Base-by-base conservation (phyloP, 176 grass and related monocot genomes). In the Musa schizocarpa region DNA sequence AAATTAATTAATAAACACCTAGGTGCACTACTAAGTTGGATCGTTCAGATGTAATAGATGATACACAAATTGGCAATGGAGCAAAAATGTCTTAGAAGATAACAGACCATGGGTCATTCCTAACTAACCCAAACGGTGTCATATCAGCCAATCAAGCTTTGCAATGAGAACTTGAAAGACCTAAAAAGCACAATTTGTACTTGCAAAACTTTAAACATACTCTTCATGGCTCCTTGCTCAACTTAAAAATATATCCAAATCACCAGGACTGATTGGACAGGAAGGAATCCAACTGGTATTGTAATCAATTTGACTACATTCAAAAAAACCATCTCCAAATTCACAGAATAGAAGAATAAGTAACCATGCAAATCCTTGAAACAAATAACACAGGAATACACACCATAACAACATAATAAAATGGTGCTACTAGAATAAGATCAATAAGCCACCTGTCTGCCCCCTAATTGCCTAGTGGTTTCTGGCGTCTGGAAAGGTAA, bases 391-490 rank as follows among this genome's bases (percentile, higher is more conserved):
- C 23, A 81, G 25, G 14, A 79, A 49, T 11, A 19, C 22, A 71
- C 76, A 70, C 53, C 11, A 63, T 67, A 54, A 9, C 25, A 71
- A 34, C 13, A 22, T 29, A 22, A 9, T 68, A 61, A 63, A 52
- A 43, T 43, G 4, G 34, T 51, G 49, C 66, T 52, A 73, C 25
- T 53, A 70, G 6, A 49, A 50, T 23, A 68, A 55, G 51, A 26
- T 16, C 19, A 79, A 65, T 57, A 53, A 65, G 66, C 54, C 86
- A 89, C 90, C 90, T 93, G 77, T 54, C 67, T 92, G 53, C 79
- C 77, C 51, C 80, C 78, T 53, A 62, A 57, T 79, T 81, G 64
- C 69, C 72, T 66, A 79, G 43, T 79, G 51, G 72, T 73, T 43
- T 74, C 2, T 61, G 14, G 80, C 13, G 72, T 48, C 43, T 85